Conservation (phyloP, 768 basidiomycete genomes). For the Termitomyces sp. region DNA sequence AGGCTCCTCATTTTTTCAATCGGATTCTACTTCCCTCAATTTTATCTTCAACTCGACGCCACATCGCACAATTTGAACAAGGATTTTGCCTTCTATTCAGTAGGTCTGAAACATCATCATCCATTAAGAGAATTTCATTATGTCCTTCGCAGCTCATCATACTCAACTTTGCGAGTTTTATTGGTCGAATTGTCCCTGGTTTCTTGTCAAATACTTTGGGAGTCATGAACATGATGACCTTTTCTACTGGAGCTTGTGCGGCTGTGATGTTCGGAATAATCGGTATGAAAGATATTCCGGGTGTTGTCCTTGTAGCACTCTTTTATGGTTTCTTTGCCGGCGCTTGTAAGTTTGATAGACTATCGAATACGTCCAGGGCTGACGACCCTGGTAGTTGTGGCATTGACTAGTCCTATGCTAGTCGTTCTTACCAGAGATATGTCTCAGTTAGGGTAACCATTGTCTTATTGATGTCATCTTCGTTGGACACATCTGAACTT, state of each 20-base stretch:
- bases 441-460: background rate
- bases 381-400: background rate
- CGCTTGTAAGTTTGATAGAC: conserved; percentile 12
- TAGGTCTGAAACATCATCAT: background rate
- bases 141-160: background rate
- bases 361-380: background rate
- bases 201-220: conserved; percentile 20
- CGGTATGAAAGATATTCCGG: conserved; percentile 22
- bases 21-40: conserved; percentile 28
- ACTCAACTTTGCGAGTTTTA: conserved; percentile 7
- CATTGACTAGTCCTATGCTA: background rate
- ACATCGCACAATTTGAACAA: conserved; percentile 23
- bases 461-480: background rate
- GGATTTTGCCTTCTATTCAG: conserved; percentile 26
- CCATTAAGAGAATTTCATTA: background rate
- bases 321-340: conserved; percentile 38
- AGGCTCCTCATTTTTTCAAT: conserved; percentile 14
- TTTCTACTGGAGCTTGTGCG: conserved; percentile 20
- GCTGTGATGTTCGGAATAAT: conserved; percentile 31
- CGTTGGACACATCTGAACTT: background rate
- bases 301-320: conserved; percentile 30
- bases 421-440: background rate
- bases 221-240: conserved; percentile 21
- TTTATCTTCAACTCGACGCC: conserved; percentile 36
- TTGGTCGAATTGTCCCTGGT: conserved; percentile 20